A percentile compares a stretch with the other conserved stretches of the same genome.
phyloP scores from a whole-genome alignment of 768 basidiomycete species.

The Boletus subparvulus region DNA sequence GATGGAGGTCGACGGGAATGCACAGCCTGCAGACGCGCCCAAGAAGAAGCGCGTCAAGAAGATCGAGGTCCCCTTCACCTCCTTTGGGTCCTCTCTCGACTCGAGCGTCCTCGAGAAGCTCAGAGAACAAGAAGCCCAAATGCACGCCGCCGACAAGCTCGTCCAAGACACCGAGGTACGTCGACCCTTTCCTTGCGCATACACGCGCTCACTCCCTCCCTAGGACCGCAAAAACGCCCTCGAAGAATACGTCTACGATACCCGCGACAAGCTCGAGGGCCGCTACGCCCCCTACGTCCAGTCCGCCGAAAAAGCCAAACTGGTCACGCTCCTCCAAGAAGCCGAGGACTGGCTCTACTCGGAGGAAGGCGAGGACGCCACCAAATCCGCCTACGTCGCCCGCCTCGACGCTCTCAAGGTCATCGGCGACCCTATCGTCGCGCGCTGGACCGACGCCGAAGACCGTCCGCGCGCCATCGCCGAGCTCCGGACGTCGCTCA shows the following conservation, averaged over 20 bases:
- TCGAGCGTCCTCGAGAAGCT: constrained; percentile 57
- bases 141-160: constrained; percentile 92
- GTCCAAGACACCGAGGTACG: constrained; percentile 95
- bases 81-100: constrained; percentile 65
- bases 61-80: constrained; percentile 74
- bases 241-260: constrained; percentile 98
- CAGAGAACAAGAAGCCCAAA: constrained; percentile 82
- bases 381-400: constrained; percentile 89
- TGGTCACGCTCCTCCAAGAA: constrained; percentile 66
- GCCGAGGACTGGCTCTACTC: constrained; percentile 98
- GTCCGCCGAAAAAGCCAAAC: constrained; percentile 71
- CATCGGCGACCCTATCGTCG: constrained; percentile 82
- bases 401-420: constrained; percentile 82
- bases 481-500: constrained; percentile 83
- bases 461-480: constrained; percentile 72
- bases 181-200: constrained; percentile 15
- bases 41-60: constrained; percentile 92
- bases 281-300: constrained; percentile 78
- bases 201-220: neutral
- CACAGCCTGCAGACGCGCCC: constrained; percentile 38
- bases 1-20: constrained; percentile 66
- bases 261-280: constrained; percentile 86
- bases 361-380: constrained; percentile 93
- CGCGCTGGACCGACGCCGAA: constrained; percentile 81
- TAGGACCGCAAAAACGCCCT: constrained; percentile 98